These are phyloP conservation scores for Solanum rostratum DNA, from an alignment of 257 asterid genomes.

Conservation along the genomic window DNA sequence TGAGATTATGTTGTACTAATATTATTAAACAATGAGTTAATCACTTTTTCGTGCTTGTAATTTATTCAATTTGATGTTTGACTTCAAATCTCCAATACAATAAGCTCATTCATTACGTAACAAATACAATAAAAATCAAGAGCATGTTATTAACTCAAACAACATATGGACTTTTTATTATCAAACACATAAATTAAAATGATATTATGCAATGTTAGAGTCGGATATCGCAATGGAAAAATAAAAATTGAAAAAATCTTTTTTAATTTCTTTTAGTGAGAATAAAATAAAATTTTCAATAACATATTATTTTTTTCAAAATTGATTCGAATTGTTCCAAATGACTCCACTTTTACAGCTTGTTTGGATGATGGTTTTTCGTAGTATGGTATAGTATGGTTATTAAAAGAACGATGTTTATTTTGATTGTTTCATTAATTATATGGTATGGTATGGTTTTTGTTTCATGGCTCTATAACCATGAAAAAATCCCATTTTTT, in stretches of 20 bases:
- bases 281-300: background rate
- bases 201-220: too few relatives aligned
- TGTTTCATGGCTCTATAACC: too few relatives aligned
- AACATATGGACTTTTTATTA: background rate
- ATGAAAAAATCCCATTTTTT: too few relatives aligned
- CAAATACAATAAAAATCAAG: background rate
- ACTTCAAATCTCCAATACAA: background rate
- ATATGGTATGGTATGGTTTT: too few relatives aligned
- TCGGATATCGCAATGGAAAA: background rate
- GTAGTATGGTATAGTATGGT: too few relatives aligned
- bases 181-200: background rate
- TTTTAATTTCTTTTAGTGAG: background rate
- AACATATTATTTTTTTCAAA: background rate
- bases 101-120: background rate
- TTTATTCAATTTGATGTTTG: background rate
- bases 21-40: background rate
- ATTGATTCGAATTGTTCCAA: too few relatives aligned
- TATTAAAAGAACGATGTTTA: too few relatives aligned
- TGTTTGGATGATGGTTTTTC: too few relatives aligned
- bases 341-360: background rate
- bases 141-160: background rate
- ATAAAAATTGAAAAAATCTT: background rate
- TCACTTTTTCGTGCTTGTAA: background rate
- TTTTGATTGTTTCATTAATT: too few relatives aligned
- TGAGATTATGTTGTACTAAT: background rate